Conservation (phyloP, 768 basidiomycete species). For the Crassisporium funariophilum region DNA sequence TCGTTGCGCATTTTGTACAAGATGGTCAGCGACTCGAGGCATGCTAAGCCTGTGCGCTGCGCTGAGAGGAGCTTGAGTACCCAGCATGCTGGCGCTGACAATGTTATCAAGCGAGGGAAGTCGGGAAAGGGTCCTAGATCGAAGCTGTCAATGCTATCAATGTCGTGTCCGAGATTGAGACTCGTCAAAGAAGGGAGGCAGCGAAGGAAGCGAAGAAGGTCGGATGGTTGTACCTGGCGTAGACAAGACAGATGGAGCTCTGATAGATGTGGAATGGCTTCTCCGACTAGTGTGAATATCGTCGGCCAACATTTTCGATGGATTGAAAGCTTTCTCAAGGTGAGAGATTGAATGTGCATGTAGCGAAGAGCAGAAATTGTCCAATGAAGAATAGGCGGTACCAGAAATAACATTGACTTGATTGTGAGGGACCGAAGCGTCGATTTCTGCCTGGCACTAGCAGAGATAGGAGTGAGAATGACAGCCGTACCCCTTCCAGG, state of each 20-base stretch:
- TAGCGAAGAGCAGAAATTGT: constrained; percentile 19
- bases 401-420: constrained; percentile 24
- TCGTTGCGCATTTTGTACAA: constrained; percentile 23
- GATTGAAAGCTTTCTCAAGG: constrained; percentile 18
- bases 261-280: constrained; percentile 13
- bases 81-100: constrained; percentile 23
- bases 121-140: constrained; percentile 22
- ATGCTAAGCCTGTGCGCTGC: constrained; percentile 17
- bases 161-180: constrained; percentile 17
- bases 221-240: constrained; percentile 17
- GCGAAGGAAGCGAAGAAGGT: constrained; percentile 19
- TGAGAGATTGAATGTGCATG: constrained; percentile 13
- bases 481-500: constrained; percentile 11
- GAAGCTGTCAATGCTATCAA: constrained; percentile 18
- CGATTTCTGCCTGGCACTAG: constrained; percentile 7
- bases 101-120: constrained; percentile 18
- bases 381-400: constrained; percentile 28
- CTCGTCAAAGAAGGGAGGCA: constrained; percentile 14
- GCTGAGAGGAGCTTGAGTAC: constrained; percentile 23
- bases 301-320: constrained; percentile 25
- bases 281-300: constrained; percentile 19
- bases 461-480: constrained; percentile 16
- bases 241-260: constrained; percentile 19
- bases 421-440: constrained; percentile 17
- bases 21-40: constrained; percentile 20